phyloP scores from a whole-genome alignment of 805 yeast species.

The Suhomyces sp. region DNA sequence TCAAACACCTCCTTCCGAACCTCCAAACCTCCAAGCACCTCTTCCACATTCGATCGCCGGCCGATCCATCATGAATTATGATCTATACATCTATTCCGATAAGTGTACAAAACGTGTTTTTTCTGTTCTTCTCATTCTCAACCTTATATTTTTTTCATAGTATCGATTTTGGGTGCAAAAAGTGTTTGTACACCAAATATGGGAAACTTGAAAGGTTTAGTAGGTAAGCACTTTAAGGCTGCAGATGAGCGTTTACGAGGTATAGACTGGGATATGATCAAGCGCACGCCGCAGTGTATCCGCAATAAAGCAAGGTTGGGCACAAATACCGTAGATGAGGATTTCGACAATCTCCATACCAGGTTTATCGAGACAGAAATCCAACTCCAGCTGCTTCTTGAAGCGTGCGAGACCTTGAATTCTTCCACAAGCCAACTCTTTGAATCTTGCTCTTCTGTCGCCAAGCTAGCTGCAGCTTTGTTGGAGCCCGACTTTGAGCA shows the following conservation, averaged over 20 bases:
- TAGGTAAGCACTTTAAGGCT: neutral
- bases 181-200: neutral
- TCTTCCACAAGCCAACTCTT: neutral
- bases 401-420: neutral
- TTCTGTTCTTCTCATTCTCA: neutral
- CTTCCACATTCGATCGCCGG: too few relatives aligned
- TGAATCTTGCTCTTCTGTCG: neutral
- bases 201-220: neutral
- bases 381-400: slow-evolving; percentile 13
- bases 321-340: slow-evolving; percentile 23
- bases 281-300: slow-evolving; percentile 12
- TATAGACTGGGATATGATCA: slow-evolving; percentile 25
- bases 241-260: neutral
- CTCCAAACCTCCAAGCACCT: too few relatives aligned
- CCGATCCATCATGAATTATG: too few relatives aligned
- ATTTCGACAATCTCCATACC: slow-evolving; percentile 21
- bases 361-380: slow-evolving; percentile 20
- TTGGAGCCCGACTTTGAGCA: slow-evolving; percentile 1
- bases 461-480: neutral
- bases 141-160: neutral
- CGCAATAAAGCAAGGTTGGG: slow-evolving; percentile 6
- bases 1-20: too few relatives aligned
- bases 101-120: too few relatives aligned
- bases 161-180: neutral
- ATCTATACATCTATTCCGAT: too few relatives aligned